Evolutionary conservation across 2,329 filamentous ascomycete species (phyloP).

Genomic region (Epichloe gansuensis): DNA sequence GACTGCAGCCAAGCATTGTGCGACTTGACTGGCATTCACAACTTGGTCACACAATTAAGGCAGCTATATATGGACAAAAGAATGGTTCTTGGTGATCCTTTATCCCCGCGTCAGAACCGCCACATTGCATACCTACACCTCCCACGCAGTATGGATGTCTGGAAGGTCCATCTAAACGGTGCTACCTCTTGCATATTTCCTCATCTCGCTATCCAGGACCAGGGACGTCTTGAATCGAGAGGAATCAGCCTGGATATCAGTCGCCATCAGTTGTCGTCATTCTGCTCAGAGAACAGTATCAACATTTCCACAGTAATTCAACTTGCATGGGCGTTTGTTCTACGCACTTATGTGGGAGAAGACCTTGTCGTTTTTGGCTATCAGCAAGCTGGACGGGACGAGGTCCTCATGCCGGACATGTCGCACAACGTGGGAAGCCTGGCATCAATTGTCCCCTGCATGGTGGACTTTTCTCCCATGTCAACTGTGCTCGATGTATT

Average conservation of each 20-base stretch:
- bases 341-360: slow-evolving; percentile 41
- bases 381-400: slow-evolving; percentile 32
- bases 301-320: slow-evolving; percentile 39
- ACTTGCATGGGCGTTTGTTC: slow-evolving; percentile 47
- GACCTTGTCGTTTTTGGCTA: slow-evolving; percentile 44
- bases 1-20: slow-evolving; percentile 40
- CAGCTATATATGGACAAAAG: slow-evolving; percentile 28
- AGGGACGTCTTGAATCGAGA: slow-evolving; percentile 20
- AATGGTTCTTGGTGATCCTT: slow-evolving; percentile 14
- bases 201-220: slow-evolving; percentile 18
- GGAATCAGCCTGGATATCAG: slow-evolving; percentile 30
- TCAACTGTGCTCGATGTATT: slow-evolving; percentile 22
- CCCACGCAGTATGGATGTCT: slow-evolving; percentile 29
- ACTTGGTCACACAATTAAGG: slow-evolving; percentile 35
- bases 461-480: slow-evolving; percentile 19
- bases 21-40: slow-evolving; percentile 33
- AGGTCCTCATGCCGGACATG: slow-evolving; percentile 29
- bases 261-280: slow-evolving; percentile 29
- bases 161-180: slow-evolving; percentile 28
- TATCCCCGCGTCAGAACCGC: slow-evolving; percentile 15
- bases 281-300: slow-evolving; percentile 26
- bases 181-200: slow-evolving; percentile 35
- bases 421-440: slow-evolving; percentile 34
- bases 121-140: slow-evolving; percentile 17
- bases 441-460: slow-evolving; percentile 26